Percentiles rank a stretch among this genome's conserved stretches.
Evolutionary conservation across 352 stramenopile genomes (phyloP).

Genomic region (Globisporangium barbulae): DNA sequence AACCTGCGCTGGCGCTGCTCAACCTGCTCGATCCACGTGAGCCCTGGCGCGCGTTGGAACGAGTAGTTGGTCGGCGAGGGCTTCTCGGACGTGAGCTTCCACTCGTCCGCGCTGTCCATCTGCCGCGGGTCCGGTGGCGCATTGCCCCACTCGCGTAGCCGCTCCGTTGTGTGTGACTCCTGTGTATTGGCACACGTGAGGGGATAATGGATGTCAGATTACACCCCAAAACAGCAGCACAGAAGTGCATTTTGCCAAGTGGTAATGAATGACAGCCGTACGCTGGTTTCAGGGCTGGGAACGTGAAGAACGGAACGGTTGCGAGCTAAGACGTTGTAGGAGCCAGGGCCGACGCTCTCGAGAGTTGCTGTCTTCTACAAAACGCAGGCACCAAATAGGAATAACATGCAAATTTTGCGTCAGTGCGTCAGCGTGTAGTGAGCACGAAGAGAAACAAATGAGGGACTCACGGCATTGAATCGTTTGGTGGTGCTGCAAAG

Average conservation of each 20-base stretch:
- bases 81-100: constrained; percentile 68
- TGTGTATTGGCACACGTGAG: constrained; percentile 9
- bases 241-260: too few species aligned
- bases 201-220: too few species aligned
- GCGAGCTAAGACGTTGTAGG: constrained; percentile 37
- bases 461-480: constrained; percentile 34
- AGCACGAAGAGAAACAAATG: not conserved
- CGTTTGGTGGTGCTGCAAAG: constrained; percentile 64
- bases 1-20: constrained; percentile 44
- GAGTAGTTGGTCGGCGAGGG: constrained; percentile 48
- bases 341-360: constrained; percentile 49
- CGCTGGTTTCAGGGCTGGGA: constrained; percentile 1
- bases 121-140: constrained; percentile 28
- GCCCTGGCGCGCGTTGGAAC: constrained; percentile 43
- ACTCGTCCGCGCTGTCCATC: constrained; percentile 54
- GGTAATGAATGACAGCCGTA: not conserved
- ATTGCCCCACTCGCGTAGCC: constrained; percentile 46
- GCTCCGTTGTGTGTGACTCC: constrained; percentile 21
- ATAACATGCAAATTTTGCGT: not conserved
- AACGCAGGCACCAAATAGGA: not conserved
- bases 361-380: constrained; percentile 46
- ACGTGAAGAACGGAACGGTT: constrained; percentile 13
- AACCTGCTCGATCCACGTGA: constrained; percentile 73
- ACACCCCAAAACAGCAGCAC: too few species aligned
- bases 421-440: not conserved